Conservation (phyloP, 805 yeast genomes). For the Candida silvicultrix region DNA sequence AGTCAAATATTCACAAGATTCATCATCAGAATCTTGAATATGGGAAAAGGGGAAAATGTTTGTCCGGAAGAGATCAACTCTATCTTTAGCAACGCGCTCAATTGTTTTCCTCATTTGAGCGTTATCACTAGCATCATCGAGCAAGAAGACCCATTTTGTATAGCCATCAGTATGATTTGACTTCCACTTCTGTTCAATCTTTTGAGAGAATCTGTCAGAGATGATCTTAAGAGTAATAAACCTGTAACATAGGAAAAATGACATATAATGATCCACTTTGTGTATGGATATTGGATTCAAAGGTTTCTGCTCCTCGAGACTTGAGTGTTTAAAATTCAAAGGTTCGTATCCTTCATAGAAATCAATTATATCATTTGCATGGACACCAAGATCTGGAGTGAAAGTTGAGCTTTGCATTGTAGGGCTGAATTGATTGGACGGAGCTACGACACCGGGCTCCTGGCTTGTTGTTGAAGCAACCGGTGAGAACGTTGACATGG, state of each 20-base stretch:
- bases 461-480: neutral
- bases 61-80: neutral
- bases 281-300: neutral
- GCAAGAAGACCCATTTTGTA: constrained; percentile 14
- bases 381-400: neutral
- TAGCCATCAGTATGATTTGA: constrained; percentile 11
- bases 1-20: neutral
- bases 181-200: constrained; percentile 6
- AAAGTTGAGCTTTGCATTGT: neutral
- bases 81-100: constrained; percentile 5
- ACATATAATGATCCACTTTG: neutral
- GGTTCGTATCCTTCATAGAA: constrained; percentile 1
- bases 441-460: neutral
- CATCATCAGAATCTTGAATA: neutral
- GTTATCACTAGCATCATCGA: constrained; percentile 8
- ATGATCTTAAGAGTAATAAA: neutral
- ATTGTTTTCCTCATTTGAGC: constrained; percentile 4
- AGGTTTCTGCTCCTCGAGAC: constrained; percentile 2
- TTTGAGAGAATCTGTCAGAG: neutral
- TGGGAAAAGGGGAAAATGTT: neutral
- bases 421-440: neutral
- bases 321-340: neutral
- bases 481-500: neutral
- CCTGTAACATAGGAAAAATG: neutral
- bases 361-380: neutral